These are phyloP conservation scores for Phialocephala subalpina DNA, from an alignment of 2,329 filamentous ascomycete species.

Conservation along the genomic window DNA sequence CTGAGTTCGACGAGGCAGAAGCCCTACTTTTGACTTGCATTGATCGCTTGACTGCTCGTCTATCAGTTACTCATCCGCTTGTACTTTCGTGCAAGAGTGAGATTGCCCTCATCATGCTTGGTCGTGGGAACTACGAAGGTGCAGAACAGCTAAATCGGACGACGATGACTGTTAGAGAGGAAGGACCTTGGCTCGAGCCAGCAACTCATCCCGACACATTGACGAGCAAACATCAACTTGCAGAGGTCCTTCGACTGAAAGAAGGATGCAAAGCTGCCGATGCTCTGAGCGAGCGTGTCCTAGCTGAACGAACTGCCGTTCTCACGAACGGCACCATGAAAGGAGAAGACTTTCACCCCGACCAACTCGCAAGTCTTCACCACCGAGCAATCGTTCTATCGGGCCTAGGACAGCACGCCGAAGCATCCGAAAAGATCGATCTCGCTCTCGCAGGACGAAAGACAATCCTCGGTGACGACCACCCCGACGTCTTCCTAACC, in stretches of 20 bases:
- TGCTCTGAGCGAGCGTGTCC: conserved; percentile 31
- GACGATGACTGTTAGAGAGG: conserved; percentile 28
- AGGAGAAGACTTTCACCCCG: conserved; percentile 37
- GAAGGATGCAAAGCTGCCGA: conserved; percentile 38
- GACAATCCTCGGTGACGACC: conserved; percentile 32
- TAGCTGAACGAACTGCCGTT: conserved; percentile 34
- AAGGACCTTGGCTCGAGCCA: conserved; percentile 37
- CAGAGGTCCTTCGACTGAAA: conserved; percentile 33
- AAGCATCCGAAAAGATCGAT: conserved; percentile 36
- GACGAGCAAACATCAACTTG: conserved; percentile 38
- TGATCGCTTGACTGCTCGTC: conserved; percentile 26
- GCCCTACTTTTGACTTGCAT: conserved; percentile 30
- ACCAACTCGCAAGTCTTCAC: conserved; percentile 38
- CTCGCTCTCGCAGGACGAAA: conserved; percentile 30
- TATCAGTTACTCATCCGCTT: conserved; percentile 35
- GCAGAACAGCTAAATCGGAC: conserved; percentile 35
- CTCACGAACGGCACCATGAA: conserved; percentile 35
- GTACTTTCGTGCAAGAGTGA: conserved; percentile 35
- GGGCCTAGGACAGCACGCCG: conserved; percentile 33
- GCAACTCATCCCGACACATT: conserved; percentile 39
- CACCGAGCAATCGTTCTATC: conserved; percentile 38
- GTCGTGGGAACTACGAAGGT: conserved; percentile 36
- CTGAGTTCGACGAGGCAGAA: conserved; percentile 37
- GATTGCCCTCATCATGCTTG: conserved; percentile 33
- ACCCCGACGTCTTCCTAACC: conserved; percentile 35